Evolutionary conservation across 2,329 filamentous ascomycete genomes (phyloP).

Genomic region (Penicillium aurantiogriseum): DNA sequence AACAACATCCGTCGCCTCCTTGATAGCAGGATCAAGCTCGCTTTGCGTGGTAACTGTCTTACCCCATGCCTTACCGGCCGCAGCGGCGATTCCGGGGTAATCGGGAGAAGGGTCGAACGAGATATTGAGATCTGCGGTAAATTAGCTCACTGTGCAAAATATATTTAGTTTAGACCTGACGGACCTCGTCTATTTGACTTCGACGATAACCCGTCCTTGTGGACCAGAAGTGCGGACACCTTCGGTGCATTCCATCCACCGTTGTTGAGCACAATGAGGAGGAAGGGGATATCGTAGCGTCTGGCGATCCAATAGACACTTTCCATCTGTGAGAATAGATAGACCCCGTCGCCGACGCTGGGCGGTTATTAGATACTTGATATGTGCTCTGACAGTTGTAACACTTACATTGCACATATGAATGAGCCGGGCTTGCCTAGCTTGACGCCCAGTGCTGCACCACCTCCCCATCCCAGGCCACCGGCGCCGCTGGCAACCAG

Average conservation of each 20-base stretch:
- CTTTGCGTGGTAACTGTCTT: conserved; percentile 53
- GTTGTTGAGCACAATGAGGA: conserved; percentile 67
- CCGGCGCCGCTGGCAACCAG: conserved; percentile 58
- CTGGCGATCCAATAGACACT: conserved; percentile 67
- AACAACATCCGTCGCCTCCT: conserved; percentile 56
- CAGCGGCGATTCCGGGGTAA: conserved; percentile 63
- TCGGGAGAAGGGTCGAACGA: conserved; percentile 62
- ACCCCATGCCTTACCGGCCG: conserved; percentile 55
- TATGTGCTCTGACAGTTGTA: too few relatives aligned
- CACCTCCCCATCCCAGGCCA: conserved; percentile 75
- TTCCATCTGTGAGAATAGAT: conserved; percentile 62
- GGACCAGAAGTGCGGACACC: conserved; percentile 58
- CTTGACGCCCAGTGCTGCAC: conserved; percentile 71
- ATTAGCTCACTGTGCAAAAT: neutral
- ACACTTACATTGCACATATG: conserved; percentile 52
- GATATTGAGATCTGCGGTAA: conserved; percentile 59
- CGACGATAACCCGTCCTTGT: conserved; percentile 58
- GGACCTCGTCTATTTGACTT: conserved; percentile 48
- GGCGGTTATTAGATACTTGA: neutral
- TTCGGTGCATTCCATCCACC: conserved; percentile 60
- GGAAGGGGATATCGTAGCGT: conserved; percentile 61
- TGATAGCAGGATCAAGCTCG: conserved; percentile 53
- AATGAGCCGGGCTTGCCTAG: conserved; percentile 60
- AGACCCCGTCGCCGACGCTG: conserved; percentile 63
- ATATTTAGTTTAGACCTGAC: neutral